Evolutionary conservation across 192 early-diverging fungal genomes (phyloP), one percentile per base, ranked within the genome.

Genomic region (Allomyces macrogynus): DNA sequence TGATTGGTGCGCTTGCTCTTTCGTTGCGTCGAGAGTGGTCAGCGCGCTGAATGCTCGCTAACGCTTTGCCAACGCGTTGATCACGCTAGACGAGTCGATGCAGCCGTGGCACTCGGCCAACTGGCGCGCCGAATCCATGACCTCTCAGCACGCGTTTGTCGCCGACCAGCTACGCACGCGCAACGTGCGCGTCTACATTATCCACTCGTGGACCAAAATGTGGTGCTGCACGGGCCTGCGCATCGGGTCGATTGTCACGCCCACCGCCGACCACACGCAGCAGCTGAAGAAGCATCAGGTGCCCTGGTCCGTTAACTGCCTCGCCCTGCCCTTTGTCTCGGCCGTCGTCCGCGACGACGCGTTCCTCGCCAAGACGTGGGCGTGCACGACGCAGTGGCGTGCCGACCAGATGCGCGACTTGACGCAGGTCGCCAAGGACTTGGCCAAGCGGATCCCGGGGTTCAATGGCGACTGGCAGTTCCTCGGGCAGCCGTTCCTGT

Each of bases 61-160:
- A n/a, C n/a, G n/a, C n/a, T n/a, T n/a, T n/a, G n/a, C n/a, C n/a
- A n/a, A n/a, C n/a, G n/a, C n/a, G n/a, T n/a, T n/a, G n/a, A n/a
- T n/a, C n/a, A n/a, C n/a, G n/a, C n/a, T n/a, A 83, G 85, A 92
- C 71, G 90, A 92, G 74, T 92, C 90, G 0, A 92, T 92, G 90
- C 90, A 92, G 76, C 87, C 87, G n/a, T 92, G 90, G 90, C 84
- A 87, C 67, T 89, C 88, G 61, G 68, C 79, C 40, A 69, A 84
- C 61, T 92, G 88, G 78, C 87, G 86, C 44, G 62, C 78, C 61
- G 89, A 92, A 71, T 91, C 89, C n/a, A 76, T 92, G 68, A 83
- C 78, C 62, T 83, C 80, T 63, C 82, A 91, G 76, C 75, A 81
- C 65, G 77, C 81, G 24, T 92, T 83, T 69, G 63, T 85, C 61